Evolutionary conservation across 129 eudicot species (phyloP).

Genomic region (Calendula officinalis): DNA sequence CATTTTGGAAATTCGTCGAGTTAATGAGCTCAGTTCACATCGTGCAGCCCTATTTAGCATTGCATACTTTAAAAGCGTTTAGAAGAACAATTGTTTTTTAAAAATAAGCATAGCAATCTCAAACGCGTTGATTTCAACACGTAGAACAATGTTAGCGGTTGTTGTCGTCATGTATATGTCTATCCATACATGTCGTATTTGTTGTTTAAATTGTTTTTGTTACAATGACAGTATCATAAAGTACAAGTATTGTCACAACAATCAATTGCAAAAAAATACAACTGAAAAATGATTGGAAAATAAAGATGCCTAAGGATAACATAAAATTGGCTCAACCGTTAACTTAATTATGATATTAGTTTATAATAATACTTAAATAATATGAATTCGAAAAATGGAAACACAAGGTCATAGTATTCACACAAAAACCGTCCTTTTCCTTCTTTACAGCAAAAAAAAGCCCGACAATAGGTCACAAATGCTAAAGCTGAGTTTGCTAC

Average conservation of each 20-base stretch:
- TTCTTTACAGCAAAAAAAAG: slow-evolving; percentile 51
- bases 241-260: neutral
- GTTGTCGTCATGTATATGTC: no score
- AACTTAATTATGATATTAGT: slow-evolving; percentile 12
- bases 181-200: no score
- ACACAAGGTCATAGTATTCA: slow-evolving; percentile 27
- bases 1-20: no score
- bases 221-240: neutral
- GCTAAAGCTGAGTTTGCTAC: slow-evolving; percentile 92
- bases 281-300: neutral
- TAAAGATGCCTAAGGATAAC: no score
- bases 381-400: slow-evolving; percentile 20
- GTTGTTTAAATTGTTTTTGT: no score
- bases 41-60: no score
- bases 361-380: slow-evolving; percentile 11
- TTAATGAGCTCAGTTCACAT: no score
- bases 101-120: no score
- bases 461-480: slow-evolving; percentile 8
- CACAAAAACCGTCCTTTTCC: slow-evolving; percentile 27
- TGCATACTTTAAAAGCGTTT: no score
- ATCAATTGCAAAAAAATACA: neutral
- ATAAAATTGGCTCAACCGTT: neutral
- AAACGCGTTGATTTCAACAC: no score
- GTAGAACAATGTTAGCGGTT: no score
- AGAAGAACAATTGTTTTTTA: no score